A percentile compares a stretch with the other conserved stretches of the same genome.
These are phyloP conservation scores for Melocanna baccifera DNA, from an alignment of 176 grass and related monocot genomes.

Conservation along the genomic window DNA sequence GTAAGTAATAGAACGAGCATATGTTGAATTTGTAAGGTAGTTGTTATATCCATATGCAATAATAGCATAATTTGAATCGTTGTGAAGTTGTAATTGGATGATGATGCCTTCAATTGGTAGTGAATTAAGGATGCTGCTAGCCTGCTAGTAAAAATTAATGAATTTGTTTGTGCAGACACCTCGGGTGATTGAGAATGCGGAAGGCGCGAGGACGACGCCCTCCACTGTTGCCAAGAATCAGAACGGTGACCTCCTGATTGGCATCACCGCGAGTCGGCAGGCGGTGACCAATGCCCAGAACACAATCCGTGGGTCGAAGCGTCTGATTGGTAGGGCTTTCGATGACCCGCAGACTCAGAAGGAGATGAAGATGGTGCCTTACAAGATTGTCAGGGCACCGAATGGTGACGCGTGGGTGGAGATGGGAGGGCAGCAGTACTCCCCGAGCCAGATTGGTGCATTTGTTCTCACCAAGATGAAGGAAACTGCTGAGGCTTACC, in stretches of 20 bases:
- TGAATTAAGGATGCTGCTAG: neutral
- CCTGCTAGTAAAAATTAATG: neutral
- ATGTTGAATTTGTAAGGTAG: neutral
- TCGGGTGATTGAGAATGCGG: constrained; percentile 90
- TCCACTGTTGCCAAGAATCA: constrained; percentile 87
- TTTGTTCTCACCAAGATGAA: constrained; percentile 99
- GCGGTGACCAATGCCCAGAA: constrained; percentile 94
- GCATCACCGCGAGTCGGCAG: constrained; percentile 78
- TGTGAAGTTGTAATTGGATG: neutral
- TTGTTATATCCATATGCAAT: neutral
- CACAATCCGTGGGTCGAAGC: constrained; percentile 83
- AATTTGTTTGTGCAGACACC: constrained; percentile 50
- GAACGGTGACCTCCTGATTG: constrained; percentile 77
- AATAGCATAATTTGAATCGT: neutral
- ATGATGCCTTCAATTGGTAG: neutral
- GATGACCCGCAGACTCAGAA: constrained; percentile 90
- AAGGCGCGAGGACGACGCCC: constrained; percentile 87
- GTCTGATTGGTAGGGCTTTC: constrained; percentile 81
- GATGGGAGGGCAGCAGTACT: constrained; percentile 83
- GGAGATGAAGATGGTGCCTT: constrained; percentile 98
- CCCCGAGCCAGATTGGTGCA: constrained; percentile 94
- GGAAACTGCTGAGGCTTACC: constrained; percentile 76
- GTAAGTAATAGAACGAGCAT: neutral
- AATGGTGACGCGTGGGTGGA: constrained; percentile 97
- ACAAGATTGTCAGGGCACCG: constrained; percentile 87